Percentiles rank a stretch among this genome's conserved stretches.
These are phyloP conservation scores for Pittosporum tobira DNA, from an alignment of 129 eudicot species.

Conservation along the genomic window DNA sequence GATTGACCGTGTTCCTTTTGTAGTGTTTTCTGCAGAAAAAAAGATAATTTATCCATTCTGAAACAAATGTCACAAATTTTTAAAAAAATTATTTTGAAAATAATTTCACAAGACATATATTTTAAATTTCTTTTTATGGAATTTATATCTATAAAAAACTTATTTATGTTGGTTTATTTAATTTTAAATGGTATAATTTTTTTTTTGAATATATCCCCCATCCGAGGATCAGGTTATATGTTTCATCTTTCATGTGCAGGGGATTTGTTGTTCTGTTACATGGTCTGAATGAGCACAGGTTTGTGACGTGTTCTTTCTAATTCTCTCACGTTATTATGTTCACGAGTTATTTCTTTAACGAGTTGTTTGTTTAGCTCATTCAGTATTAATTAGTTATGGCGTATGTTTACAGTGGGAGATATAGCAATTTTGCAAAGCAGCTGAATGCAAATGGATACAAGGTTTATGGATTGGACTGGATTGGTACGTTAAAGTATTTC, in stretches of 20 bases:
- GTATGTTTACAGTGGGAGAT: slow-evolving; percentile 58
- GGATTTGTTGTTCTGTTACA: slow-evolving; percentile 73
- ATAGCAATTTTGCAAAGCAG: slow-evolving; percentile 77
- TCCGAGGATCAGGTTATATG: slow-evolving; percentile 3
- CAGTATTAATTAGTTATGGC: not conserved
- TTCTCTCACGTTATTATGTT: too few species aligned
- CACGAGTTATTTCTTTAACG: too few species aligned
- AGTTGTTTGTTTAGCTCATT: slow-evolving; percentile 3
- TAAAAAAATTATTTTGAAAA: too few species aligned
- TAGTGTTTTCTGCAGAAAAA: not conserved
- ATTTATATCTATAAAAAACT: too few species aligned
- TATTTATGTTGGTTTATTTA: too few species aligned
- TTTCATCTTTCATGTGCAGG: slow-evolving; percentile 36
- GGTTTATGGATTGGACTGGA: slow-evolving; percentile 94
- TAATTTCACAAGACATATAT: too few species aligned
- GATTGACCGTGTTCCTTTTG: not conserved
- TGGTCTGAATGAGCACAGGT: slow-evolving; percentile 95
- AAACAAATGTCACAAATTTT: too few species aligned
- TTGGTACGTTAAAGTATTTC: slow-evolving; percentile 52
- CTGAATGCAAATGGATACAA: slow-evolving; percentile 70
- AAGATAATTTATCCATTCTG: too few species aligned
- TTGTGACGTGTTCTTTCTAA: not conserved
- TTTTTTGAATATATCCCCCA: not conserved
- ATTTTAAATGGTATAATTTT: too few species aligned
- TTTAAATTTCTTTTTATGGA: too few species aligned